A percentile compares a stretch with the other conserved stretches of the same genome.
phyloP scores from a whole-genome alignment of 495 filamentous ascomycete species.

The Xylaria castorea region DNA sequence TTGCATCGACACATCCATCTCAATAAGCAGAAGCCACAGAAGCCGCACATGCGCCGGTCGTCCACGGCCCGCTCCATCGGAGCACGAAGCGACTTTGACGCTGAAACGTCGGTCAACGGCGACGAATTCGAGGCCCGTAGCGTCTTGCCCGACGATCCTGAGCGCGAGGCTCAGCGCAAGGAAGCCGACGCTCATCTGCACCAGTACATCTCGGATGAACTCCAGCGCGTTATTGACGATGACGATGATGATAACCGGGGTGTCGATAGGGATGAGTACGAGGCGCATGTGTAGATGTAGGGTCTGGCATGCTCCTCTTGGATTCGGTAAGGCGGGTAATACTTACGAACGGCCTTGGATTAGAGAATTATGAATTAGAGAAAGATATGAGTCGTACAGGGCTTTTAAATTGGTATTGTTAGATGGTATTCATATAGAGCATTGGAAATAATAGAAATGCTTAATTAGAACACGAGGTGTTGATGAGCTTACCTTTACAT shows the following conservation, averaged over 20 bases:
- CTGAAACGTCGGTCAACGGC: conserved; percentile 43
- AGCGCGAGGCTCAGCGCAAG: conserved; percentile 50
- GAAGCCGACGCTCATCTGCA: conserved; percentile 70
- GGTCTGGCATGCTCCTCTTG: not conserved
- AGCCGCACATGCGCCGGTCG: conserved; percentile 72
- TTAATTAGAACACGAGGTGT: conserved; percentile 17
- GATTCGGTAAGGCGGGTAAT: not conserved
- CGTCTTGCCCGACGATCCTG: conserved; percentile 41
- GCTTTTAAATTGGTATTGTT: conserved; percentile 2
- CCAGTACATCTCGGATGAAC: conserved; percentile 73
- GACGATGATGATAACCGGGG: conserved; percentile 37
- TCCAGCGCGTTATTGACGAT: conserved; percentile 63
- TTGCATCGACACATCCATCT: conserved; percentile 62
- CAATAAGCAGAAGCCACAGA: conserved; percentile 45
- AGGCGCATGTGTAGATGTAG: conserved; percentile 49
- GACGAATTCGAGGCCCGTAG: conserved; percentile 44
- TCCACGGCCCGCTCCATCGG: conserved; percentile 88
- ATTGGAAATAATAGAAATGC: conserved; percentile 2
- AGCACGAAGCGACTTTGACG: conserved; percentile 79
- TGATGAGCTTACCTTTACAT: not conserved
- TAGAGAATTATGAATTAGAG: not conserved
- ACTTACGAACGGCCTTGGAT: not conserved
- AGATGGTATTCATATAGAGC: conserved; percentile 7
- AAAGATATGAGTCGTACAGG: not conserved
- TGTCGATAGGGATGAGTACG: conserved; percentile 58